Percentiles rank a stretch among this genome's conserved stretches.
Conservation (phyloP, 352 stramenopile species). For the Phytophthora nicotianae region DNA sequence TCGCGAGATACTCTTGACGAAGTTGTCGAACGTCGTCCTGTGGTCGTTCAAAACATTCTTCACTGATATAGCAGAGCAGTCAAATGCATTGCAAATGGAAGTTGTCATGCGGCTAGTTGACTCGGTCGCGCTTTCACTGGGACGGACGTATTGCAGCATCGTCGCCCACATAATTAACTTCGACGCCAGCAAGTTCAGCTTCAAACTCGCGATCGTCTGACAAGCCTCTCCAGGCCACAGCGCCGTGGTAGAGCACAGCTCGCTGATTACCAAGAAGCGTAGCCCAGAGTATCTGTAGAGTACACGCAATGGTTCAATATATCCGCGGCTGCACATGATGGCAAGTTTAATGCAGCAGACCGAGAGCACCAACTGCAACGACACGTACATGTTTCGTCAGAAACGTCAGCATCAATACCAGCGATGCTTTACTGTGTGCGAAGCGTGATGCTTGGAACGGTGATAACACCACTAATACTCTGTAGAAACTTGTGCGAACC, state of each 20-base stretch:
- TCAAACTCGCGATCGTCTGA: conserved; percentile 13
- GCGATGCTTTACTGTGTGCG: too few species aligned
- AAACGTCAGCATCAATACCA: too few species aligned
- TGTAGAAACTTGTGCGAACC: too few species aligned
- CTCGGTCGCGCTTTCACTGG: conserved; percentile 39
- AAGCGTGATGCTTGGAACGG: too few species aligned
- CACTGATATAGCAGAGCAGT: conserved; percentile 35
- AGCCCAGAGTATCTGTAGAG: conserved; percentile 32
- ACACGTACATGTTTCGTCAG: too few species aligned
- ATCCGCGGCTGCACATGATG: too few species aligned
- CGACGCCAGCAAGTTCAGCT: conserved; percentile 19
- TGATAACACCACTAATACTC: too few species aligned
- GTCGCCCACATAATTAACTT: conserved; percentile 14
- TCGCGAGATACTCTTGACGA: conserved; percentile 50
- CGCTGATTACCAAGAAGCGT: conserved; percentile 34
- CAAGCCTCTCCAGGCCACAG: background rate
- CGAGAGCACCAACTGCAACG: too few species aligned
- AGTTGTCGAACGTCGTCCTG: conserved; percentile 62
- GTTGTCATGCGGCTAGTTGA: conserved; percentile 57
- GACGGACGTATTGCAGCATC: conserved; percentile 39
- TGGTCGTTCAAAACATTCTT: conserved; percentile 59
- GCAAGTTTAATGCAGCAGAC: too few species aligned
- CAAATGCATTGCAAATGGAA: conserved; percentile 32
- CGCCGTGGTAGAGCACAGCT: background rate
- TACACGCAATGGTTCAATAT: too few species aligned